phyloP scores from a whole-genome alignment of 371 early-diverging fungal species.

The Syncephalis plumigaleata region DNA sequence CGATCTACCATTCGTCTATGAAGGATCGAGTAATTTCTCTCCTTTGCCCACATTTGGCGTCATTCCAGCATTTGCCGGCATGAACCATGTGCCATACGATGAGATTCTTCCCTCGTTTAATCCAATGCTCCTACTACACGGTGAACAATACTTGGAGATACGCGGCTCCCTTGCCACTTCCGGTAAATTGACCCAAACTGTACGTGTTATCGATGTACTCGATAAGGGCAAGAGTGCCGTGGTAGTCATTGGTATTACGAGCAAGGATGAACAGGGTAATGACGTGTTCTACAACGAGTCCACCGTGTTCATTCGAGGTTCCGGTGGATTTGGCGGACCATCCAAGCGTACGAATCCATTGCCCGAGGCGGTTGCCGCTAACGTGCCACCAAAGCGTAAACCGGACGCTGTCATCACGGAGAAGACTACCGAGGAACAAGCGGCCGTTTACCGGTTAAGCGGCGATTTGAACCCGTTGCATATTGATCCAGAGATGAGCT shows the following conservation, averaged over 20 bases:
- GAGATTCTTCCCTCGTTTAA: constrained; percentile 78
- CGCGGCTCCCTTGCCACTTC: constrained; percentile 66
- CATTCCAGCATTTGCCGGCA: constrained; percentile 59
- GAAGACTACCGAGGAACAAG: constrained; percentile 79
- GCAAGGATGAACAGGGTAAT: constrained; percentile 56
- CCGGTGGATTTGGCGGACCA: constrained; percentile 79
- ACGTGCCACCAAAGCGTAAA: constrained; percentile 55
- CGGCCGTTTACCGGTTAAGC: constrained; percentile 85
- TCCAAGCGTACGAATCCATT: constrained; percentile 55
- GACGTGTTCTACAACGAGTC: constrained; percentile 73
- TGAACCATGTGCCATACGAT: constrained; percentile 46
- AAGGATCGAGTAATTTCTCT: constrained; percentile 59
- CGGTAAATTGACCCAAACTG: constrained; percentile 56
- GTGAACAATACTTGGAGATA: constrained; percentile 87
- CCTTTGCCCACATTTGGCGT: constrained; percentile 86
- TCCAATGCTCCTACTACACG: constrained; percentile 96
- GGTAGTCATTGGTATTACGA: constrained; percentile 62
- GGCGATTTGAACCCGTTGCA: constrained; percentile 88
- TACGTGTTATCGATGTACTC: constrained; percentile 73
- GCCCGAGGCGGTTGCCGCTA: constrained; percentile 54
- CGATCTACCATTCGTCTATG: constrained; percentile 80
- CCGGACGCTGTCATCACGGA: constrained; percentile 69
- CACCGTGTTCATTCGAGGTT: constrained; percentile 84
- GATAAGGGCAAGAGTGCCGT: constrained; percentile 94
- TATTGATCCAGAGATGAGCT: constrained; percentile 88